Percentiles rank a stretch among this genome's conserved stretches.
phyloP scores from a whole-genome alignment of 2,329 filamentous ascomycete genomes.

The Neocatenulostroma microsporum region DNA sequence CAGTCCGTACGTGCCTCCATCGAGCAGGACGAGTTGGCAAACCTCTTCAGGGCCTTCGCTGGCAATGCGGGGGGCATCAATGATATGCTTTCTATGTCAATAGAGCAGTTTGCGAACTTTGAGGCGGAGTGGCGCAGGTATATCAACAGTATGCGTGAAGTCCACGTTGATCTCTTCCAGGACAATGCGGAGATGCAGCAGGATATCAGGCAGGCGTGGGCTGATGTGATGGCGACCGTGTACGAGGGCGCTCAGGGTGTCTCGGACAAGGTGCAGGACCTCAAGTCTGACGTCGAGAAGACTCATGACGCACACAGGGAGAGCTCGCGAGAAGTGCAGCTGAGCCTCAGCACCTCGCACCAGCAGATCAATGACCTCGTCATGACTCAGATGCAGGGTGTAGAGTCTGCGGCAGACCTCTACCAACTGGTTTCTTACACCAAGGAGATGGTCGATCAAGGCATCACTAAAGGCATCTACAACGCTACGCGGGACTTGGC shows the following conservation, averaged over 20 bases:
- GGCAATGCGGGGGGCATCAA: not conserved
- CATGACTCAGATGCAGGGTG: not conserved
- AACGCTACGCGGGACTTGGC: not conserved
- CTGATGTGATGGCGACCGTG: conserved; percentile 2
- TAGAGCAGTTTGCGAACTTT: conserved; percentile 13
- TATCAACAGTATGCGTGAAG: conserved; percentile 3
- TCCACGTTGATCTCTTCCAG: conserved; percentile 9
- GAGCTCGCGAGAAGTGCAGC: not conserved
- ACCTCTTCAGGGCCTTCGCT: conserved; percentile 12
- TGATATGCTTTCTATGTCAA: conserved; percentile 4
- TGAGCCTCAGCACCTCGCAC: not conserved
- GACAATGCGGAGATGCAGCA: conserved; percentile 11
- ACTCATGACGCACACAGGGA: not conserved
- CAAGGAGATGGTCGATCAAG: conserved; percentile 1
- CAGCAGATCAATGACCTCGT: conserved; percentile 1
- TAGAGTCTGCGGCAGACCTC: not conserved
- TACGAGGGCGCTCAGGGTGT: conserved; percentile 2
- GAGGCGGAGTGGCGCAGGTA: conserved; percentile 2
- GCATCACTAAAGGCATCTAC: not conserved
- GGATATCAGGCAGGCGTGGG: conserved; percentile 4
- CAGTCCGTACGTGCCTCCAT: conserved; percentile 52
- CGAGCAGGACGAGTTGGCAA: conserved; percentile 40
- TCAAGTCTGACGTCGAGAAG: conserved; percentile 4
- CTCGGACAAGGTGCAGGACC: not conserved
- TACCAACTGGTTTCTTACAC: not conserved